Evolutionary conservation across 176 grass and related monocot genomes (phyloP), one percentile per base, ranked within the genome.

Genomic region (Lolium multiflorum): DNA sequence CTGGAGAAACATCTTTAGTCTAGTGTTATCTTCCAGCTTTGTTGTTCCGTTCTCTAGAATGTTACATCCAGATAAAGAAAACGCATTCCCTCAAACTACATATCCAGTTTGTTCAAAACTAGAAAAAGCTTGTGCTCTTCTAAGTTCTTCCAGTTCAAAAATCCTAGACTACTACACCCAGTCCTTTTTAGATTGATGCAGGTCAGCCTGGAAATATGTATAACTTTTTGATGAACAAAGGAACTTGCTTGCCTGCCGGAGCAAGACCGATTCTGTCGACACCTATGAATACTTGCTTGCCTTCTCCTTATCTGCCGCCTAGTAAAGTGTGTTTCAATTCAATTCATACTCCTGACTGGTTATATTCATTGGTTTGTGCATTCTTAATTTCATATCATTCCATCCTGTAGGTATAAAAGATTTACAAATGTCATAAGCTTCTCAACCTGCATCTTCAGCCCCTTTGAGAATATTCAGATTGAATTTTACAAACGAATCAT

Each of bases 231-330:
- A 48, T 48, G 46, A 48, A 48, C 15, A 55, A 55, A 55, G 4
- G 52, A 55, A 55, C 52, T 55, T 55, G 15, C 4, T 55, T 6
- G 3, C 52, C 52, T 1, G 16, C 96, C 81, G 91, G 22, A 95
- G 78, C 77, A 95, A 95, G 77, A 93, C 93, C 25, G 89, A 98
- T 65, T 31, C 74, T 69, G 28, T 88, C 44, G 93, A 95, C 78
- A 93, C 95, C 7, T 98, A 98, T 63, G 88, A 89, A 88, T 93
- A 55, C 15, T 17, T 55, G 2, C 54, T 56, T 56, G 54, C 54
- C 20, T 56, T 56, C 17, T 28, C 4, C 13, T 3, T 81, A 10
- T 20, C 59, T 18, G 17, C 54, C 54, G 37, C 66, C 37, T 3
- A 67, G 52, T 55, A 38, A 8, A 22, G 9, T 10, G 21, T 60